Evolutionary conservation across 2,329 filamentous ascomycete genomes (phyloP).

Genomic region (Exophiala phaeomuriformis): DNA sequence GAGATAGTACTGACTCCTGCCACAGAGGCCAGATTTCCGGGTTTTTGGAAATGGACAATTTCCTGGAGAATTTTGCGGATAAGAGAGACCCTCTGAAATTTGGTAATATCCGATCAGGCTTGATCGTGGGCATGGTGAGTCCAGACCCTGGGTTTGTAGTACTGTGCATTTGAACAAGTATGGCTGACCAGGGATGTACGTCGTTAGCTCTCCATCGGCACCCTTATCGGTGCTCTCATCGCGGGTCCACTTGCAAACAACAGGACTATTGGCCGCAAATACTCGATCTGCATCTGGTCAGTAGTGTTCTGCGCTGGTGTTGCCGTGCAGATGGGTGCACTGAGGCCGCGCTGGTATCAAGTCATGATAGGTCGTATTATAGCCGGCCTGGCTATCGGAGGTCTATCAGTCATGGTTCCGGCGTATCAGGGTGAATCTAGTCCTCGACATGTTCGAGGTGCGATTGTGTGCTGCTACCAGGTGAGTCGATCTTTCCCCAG

Average conservation of each 20-base stretch:
- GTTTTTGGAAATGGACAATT: conserved; percentile 43
- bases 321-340: conserved; percentile 41
- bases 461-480: conserved; percentile 42
- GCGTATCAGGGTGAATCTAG: conserved; percentile 44
- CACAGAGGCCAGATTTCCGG: conserved; percentile 32
- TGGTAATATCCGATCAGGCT: conserved; percentile 36
- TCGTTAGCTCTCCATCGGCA: conserved; percentile 37
- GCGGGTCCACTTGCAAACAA: conserved; percentile 35
- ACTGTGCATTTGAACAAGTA: not conserved
- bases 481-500: not conserved
- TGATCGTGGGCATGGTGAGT: conserved; percentile 38
- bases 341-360: conserved; percentile 37
- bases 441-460: conserved; percentile 42
- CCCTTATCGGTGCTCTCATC: conserved; percentile 37
- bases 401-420: conserved; percentile 41
- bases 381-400: conserved; percentile 43
- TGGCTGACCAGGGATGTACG: not conserved
- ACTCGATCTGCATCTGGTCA: conserved; percentile 41
- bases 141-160: not conserved
- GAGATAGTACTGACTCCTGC: not conserved
- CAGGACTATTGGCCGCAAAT: conserved; percentile 37
- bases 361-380: conserved; percentile 42
- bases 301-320: conserved; percentile 41
- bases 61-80: conserved; percentile 37
- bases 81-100: conserved; percentile 35